Conservation (phyloP, 257 asterid species). For the Perilla frutescens region DNA sequence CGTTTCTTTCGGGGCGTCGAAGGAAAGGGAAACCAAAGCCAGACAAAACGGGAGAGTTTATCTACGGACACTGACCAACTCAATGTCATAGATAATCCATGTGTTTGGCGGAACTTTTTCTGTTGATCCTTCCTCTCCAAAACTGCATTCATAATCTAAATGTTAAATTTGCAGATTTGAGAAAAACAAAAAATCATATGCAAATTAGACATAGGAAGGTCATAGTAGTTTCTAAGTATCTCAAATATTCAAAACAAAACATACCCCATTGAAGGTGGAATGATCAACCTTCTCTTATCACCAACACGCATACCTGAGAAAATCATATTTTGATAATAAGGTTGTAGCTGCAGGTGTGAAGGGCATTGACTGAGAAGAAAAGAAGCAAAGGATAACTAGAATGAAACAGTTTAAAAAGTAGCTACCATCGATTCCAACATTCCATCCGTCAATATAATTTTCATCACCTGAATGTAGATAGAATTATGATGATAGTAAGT, state of each 20-base stretch:
- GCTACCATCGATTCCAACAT: constrained; percentile 74
- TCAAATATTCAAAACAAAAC: constrained; percentile 6
- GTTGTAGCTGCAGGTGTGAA: constrained; percentile 12
- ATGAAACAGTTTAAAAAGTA: constrained; percentile 28
- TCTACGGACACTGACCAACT: constrained; percentile 56
- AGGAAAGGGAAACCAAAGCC: constrained; percentile 17
- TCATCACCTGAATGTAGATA: constrained; percentile 59
- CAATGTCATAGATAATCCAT: constrained; percentile 81
- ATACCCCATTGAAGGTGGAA: constrained; percentile 95
- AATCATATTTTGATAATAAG: constrained; percentile 16
- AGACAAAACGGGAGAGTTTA: constrained; percentile 24
- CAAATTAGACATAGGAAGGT: constrained; percentile 3
- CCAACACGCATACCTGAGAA: constrained; percentile 86
- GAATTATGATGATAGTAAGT: constrained; percentile 12
- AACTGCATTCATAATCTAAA: constrained; percentile 54
- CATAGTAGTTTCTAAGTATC: not conserved
- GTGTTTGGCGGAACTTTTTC: constrained; percentile 83
- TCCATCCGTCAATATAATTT: constrained; percentile 69
- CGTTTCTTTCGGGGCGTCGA: constrained; percentile 29
- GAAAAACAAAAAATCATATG: no score
- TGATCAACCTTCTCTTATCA: constrained; percentile 73
- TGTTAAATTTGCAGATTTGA: not conserved
- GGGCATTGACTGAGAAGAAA: not conserved
- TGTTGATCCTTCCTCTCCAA: constrained; percentile 49
- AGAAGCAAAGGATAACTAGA: not conserved